These are phyloP conservation scores for Lasiosphaeria ovina DNA, from an alignment of 495 filamentous ascomycete genomes.

Conservation along the genomic window DNA sequence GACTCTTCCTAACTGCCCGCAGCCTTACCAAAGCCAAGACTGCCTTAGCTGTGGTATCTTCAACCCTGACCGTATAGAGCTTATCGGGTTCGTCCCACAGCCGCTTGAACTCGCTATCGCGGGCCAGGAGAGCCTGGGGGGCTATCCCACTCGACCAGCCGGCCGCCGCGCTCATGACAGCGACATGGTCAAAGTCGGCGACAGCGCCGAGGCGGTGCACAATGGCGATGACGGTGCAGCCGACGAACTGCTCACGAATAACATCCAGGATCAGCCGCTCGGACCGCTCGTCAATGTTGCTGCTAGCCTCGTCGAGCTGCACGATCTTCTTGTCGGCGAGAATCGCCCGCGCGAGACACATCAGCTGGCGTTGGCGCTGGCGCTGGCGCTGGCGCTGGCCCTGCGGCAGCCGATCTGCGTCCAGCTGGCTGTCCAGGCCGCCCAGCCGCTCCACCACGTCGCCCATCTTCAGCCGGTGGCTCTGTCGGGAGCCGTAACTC, in stretches of 20 bases:
- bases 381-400: too few species aligned
- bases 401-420: conserved; percentile 49
- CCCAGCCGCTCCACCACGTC: neutral
- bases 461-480: conserved; percentile 1
- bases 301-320: conserved; percentile 29
- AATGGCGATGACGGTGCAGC: conserved; percentile 44
- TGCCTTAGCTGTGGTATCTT: too few species aligned
- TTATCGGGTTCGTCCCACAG: too few species aligned
- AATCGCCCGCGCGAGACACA: conserved; percentile 58
- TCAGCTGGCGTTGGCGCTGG: too few species aligned
- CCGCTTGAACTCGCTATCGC: too few species aligned
- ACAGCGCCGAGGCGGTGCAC: conserved; percentile 42
- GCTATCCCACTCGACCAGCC: conserved; percentile 31
- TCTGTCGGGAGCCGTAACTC: too few species aligned
- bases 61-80: too few species aligned
- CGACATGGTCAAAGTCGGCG: conserved; percentile 41
- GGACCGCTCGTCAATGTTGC: conserved; percentile 38
- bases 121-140: too few species aligned
- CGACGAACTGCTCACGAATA: conserved; percentile 38
- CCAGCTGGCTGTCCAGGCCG: conserved; percentile 46
- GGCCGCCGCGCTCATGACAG: conserved; percentile 37
- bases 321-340: conserved; percentile 30
- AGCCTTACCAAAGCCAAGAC: too few species aligned
- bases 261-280: conserved; percentile 40
- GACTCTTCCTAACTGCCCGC: too few species aligned